phyloP scores from a whole-genome alignment of 2,329 filamentous ascomycete genomes.

The Gaeumannomyces tritici region DNA sequence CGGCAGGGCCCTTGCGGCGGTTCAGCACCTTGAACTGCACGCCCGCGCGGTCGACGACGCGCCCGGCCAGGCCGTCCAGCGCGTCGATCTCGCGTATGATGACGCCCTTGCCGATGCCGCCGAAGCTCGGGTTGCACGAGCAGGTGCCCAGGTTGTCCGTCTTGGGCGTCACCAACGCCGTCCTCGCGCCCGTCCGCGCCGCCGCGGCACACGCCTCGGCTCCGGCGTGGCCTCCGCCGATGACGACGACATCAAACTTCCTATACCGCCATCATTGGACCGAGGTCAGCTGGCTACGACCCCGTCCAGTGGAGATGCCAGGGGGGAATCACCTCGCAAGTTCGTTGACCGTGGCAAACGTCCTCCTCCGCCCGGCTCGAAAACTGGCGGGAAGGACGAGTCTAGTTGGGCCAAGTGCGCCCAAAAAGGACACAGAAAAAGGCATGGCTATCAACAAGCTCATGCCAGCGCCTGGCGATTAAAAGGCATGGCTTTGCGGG shows the following conservation, averaged over 20 bases:
- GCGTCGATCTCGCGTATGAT: slow-evolving; percentile 95
- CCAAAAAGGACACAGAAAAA: background rate
- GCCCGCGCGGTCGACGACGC: slow-evolving; percentile 86
- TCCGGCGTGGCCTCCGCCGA: slow-evolving; percentile 92
- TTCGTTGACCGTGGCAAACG: slow-evolving; percentile 2
- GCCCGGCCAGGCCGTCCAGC: slow-evolving; percentile 78
- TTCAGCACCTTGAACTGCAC: slow-evolving; percentile 93
- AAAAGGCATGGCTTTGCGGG: background rate
- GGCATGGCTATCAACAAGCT: background rate
- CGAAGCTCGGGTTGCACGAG: slow-evolving; percentile 94
- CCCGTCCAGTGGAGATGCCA: background rate
- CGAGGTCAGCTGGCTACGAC: too few species aligned
- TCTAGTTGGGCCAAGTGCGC: background rate
- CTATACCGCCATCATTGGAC: slow-evolving; percentile 26
- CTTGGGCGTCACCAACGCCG: slow-evolving; percentile 82
- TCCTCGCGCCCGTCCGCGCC: slow-evolving; percentile 78
- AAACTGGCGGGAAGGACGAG: background rate
- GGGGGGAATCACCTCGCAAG: background rate
- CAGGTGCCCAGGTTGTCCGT: slow-evolving; percentile 85
- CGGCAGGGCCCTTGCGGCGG: slow-evolving; percentile 80
- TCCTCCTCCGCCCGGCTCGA: slow-evolving; percentile 2
- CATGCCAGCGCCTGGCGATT: background rate
- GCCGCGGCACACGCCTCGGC: slow-evolving; percentile 89
- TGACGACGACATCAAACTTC: slow-evolving; percentile 84
- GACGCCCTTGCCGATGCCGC: slow-evolving; percentile 96